phyloP scores from a whole-genome alignment of 2,329 filamentous ascomycete genomes.

The Colletotrichum orchidophilum region DNA sequence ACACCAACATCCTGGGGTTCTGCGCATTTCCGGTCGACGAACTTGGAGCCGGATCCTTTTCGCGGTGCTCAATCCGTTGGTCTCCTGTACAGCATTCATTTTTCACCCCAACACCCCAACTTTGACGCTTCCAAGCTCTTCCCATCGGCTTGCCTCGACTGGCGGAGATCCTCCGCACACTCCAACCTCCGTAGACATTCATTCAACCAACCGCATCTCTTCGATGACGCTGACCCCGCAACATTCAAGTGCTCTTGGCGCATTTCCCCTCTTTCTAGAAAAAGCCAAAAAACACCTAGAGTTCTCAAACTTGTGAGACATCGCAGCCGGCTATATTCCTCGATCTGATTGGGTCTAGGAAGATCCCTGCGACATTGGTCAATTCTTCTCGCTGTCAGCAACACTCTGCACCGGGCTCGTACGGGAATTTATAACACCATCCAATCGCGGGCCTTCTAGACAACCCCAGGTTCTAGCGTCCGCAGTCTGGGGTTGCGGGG shows the following conservation, averaged over 20 bases:
- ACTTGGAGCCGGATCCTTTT: not conserved
- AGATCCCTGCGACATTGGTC: not conserved
- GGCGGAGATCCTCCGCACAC: conserved; percentile 23
- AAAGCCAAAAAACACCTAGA: not conserved
- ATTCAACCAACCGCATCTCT: not conserved
- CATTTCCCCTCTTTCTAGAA: not conserved
- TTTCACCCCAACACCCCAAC: not conserved
- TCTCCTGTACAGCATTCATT: not conserved
- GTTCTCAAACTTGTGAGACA: not conserved
- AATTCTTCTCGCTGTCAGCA: not conserved
- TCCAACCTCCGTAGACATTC: not conserved
- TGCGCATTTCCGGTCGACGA: not conserved
- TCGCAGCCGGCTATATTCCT: not conserved
- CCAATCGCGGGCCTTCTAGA: not conserved
- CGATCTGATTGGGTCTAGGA: not conserved
- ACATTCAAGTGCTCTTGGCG: not conserved
- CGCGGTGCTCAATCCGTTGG: not conserved
- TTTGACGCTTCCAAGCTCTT: not conserved
- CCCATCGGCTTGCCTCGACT: not conserved
- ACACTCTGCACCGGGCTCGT: not conserved
- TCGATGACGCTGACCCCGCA: conserved; percentile 27
- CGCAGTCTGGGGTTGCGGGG: not conserved
- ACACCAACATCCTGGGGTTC: not conserved
- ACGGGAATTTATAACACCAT: not conserved
- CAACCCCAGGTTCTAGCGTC: not conserved